A percentile compares a stretch with the other conserved stretches of the same genome.
phyloP scores from a whole-genome alignment of 2,329 filamentous ascomycete species.

The Malbranchea zuffiana region DNA sequence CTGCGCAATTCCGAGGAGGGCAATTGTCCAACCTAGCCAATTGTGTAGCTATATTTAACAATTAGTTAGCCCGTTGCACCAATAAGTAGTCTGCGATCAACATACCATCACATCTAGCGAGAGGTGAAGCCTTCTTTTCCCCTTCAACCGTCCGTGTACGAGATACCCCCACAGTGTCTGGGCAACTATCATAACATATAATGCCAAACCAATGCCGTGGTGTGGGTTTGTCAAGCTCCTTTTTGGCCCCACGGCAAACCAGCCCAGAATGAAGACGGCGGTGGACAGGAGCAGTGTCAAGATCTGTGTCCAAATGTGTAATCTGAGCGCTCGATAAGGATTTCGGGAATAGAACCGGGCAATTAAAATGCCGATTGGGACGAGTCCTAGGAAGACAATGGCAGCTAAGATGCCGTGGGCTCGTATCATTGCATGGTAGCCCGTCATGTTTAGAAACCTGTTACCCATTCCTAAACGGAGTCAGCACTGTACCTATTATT shows the following conservation, averaged over 20 bases:
- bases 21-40: constrained; percentile 70
- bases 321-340: constrained; percentile 44
- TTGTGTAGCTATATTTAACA: constrained; percentile 61
- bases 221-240: constrained; percentile 55
- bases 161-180: constrained; percentile 50
- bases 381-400: constrained; percentile 50
- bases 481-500: not conserved
- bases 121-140: constrained; percentile 42
- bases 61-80: no score
- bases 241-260: constrained; percentile 51
- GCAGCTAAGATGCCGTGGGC: constrained; percentile 51
- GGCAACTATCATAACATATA: constrained; percentile 50
- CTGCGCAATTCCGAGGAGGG: constrained; percentile 73
- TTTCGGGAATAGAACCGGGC: constrained; percentile 50
- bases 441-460: constrained; percentile 48
- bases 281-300: constrained; percentile 50
- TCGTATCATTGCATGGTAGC: constrained; percentile 48
- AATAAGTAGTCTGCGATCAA: no score
- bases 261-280: constrained; percentile 51
- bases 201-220: constrained; percentile 54
- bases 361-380: constrained; percentile 50
- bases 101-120: constrained; percentile 49
- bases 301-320: constrained; percentile 55
- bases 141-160: constrained; percentile 44
- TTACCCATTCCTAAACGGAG: constrained; percentile 51